Evolutionary conservation across 768 basidiomycete species (phyloP).

Genomic region (Roridomyces roridus): DNA sequence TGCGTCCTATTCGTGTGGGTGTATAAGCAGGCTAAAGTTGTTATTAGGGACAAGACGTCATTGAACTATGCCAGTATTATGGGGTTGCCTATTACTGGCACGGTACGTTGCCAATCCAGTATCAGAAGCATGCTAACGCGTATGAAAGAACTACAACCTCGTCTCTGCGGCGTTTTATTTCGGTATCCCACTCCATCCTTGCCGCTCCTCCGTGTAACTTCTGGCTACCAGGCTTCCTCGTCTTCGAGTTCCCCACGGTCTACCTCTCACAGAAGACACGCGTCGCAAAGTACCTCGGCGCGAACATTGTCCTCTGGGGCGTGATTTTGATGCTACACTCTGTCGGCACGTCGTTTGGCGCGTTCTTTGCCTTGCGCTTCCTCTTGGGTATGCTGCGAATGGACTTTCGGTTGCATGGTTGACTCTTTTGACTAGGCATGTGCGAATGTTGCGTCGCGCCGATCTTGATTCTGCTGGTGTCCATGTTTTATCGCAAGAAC

Average conservation of each 20-base stretch:
- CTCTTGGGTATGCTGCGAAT: constrained; percentile 50
- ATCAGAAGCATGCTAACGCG: constrained; percentile 4
- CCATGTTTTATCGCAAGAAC: constrained; percentile 74
- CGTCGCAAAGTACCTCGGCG: constrained; percentile 69
- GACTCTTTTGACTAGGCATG: constrained; percentile 51
- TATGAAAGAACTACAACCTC: constrained; percentile 61
- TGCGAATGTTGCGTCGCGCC: constrained; percentile 72
- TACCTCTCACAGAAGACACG: constrained; percentile 68
- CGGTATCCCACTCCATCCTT: constrained; percentile 37
- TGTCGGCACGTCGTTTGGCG: constrained; percentile 58
- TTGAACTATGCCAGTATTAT: constrained; percentile 75
- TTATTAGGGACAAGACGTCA: constrained; percentile 67
- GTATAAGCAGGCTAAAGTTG: too few species aligned
- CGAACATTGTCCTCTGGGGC: constrained; percentile 68
- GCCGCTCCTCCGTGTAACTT: not conserved
- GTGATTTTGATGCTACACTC: constrained; percentile 65
- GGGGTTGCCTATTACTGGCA: constrained; percentile 68
- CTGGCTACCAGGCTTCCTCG: constrained; percentile 50
- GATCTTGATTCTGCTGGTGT: constrained; percentile 63
- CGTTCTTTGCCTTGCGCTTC: constrained; percentile 68
- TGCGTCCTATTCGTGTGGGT: constrained; percentile 39
- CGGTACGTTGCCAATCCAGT: constrained; percentile 40
- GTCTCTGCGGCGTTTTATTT: constrained; percentile 70
- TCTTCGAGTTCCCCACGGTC: constrained; percentile 71
- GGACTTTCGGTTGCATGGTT: too few species aligned